A percentile compares a stretch with the other conserved stretches of the same genome.
Conservation (phyloP, 768 basidiomycete genomes). For the Collybia nuda region DNA sequence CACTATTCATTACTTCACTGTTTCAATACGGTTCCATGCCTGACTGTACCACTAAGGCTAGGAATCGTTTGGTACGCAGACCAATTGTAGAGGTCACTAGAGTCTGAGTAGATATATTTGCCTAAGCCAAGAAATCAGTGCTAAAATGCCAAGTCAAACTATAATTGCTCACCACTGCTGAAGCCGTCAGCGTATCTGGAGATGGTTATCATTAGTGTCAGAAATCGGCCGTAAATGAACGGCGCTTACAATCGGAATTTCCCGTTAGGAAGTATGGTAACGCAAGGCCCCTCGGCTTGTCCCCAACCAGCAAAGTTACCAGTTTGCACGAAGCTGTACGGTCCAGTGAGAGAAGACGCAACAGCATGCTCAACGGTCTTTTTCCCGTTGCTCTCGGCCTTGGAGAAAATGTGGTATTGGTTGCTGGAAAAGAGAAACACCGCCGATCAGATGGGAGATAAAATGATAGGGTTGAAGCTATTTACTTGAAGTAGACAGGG, state of each 20-base stretch:
- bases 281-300: constrained; percentile 29
- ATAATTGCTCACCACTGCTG: constrained; percentile 18
- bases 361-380: constrained; percentile 32
- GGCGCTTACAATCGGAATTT: constrained; percentile 28
- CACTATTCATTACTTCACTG: constrained; percentile 12
- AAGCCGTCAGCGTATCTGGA: constrained; percentile 30
- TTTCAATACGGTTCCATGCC: constrained; percentile 32
- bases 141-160: background rate
- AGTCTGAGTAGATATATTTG: constrained; percentile 35
- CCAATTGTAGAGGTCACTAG: constrained; percentile 31
- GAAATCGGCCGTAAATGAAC: background rate
- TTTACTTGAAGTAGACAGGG: constrained; percentile 32
- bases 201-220: background rate
- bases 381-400: constrained; percentile 30
- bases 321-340: constrained; percentile 31
- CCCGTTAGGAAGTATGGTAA: constrained; percentile 29
- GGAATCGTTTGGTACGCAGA: constrained; percentile 27
- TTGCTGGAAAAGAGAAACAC: constrained; percentile 18
- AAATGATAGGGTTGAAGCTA: background rate
- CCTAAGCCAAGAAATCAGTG: constrained; percentile 9
- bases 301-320: constrained; percentile 36
- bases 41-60: constrained; percentile 25
- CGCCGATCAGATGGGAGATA: background rate
- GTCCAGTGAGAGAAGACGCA: constrained; percentile 29
- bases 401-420: constrained; percentile 32